A percentile compares a stretch with the other conserved stretches of the same genome.
phyloP scores from a whole-genome alignment of 164 flowering plant genomes.

The Santalum album region DNA sequence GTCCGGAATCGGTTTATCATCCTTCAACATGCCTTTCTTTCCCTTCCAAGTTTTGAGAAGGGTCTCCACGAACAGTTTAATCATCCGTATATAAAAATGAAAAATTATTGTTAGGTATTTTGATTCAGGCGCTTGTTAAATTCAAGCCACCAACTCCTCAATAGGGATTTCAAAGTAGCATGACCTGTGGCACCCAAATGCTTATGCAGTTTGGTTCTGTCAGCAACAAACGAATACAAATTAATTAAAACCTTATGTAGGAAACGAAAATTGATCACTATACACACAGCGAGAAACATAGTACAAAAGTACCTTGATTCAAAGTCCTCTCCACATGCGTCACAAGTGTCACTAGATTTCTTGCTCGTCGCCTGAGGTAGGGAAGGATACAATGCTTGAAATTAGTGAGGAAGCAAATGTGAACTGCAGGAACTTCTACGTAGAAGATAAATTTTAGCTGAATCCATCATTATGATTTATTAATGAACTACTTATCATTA shows the following conservation, averaged over 20 bases:
- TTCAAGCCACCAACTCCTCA: constrained; percentile 15
- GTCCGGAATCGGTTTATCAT: no score
- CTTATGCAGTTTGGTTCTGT: constrained; percentile 68
- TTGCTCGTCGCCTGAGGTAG: constrained; percentile 48
- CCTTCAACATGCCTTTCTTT: no score
- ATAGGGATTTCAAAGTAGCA: constrained; percentile 47
- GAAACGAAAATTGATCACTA: not conserved
- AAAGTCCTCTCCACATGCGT: constrained; percentile 69
- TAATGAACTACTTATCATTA: no score
- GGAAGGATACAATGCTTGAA: not conserved
- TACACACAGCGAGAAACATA: not conserved
- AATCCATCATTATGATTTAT: no score
- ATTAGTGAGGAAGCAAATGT: not conserved
- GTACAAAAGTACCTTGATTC: constrained; percentile 50
- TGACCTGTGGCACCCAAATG: constrained; percentile 79
- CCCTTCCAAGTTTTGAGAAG: no score
- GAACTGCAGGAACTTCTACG: no score
- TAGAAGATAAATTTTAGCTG: no score
- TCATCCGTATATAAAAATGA: no score
- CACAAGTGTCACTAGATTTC: constrained; percentile 43
- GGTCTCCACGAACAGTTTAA: no score
- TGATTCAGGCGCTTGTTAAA: no score
- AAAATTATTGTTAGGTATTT: no score
- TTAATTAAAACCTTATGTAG: not conserved
- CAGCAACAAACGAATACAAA: not conserved